These are phyloP conservation scores for Saccharomycopsis olivae DNA, from an alignment of 805 yeast species.

Conservation along the genomic window DNA sequence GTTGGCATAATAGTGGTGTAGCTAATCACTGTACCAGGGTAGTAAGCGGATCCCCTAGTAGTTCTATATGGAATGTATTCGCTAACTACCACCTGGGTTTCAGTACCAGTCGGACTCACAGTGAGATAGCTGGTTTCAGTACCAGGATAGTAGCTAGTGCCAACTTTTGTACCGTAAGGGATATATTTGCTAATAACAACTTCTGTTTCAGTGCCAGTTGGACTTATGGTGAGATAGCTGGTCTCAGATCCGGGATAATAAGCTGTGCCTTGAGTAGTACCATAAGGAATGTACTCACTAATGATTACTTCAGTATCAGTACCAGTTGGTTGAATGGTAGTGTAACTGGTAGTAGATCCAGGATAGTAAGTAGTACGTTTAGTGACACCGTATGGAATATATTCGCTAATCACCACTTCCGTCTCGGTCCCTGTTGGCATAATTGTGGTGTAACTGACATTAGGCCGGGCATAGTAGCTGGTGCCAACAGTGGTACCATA, in stretches of 20 bases:
- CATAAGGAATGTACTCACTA: slow-evolving; percentile 5
- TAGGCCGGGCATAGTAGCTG: slow-evolving; percentile 1
- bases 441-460: neutral
- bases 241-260: slow-evolving; percentile 5
- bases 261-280: neutral
- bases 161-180: slow-evolving; percentile 1
- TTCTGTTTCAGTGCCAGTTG: slow-evolving; percentile 1
- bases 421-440: neutral
- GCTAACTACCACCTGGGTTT: neutral
- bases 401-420: slow-evolving; percentile 2
- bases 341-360: slow-evolving; percentile 3
- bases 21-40: slow-evolving; percentile 2
- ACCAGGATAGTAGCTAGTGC: slow-evolving; percentile 2
- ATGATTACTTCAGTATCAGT: slow-evolving; percentile 3
- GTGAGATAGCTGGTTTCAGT: slow-evolving; percentile 1
- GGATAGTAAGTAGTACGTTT: slow-evolving; percentile 4
- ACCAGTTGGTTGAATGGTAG: slow-evolving; percentile 3
- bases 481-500: neutral
- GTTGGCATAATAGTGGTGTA: slow-evolving; percentile 4
- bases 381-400: slow-evolving; percentile 5
- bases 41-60: neutral
- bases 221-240: slow-evolving; percentile 3
- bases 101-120: neutral
- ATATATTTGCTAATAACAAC: slow-evolving; percentile 1
- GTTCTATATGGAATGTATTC: neutral